These are phyloP conservation scores for Amborella trichopoda DNA, from an alignment of 164 flowering plant species.

Conservation along the genomic window DNA sequence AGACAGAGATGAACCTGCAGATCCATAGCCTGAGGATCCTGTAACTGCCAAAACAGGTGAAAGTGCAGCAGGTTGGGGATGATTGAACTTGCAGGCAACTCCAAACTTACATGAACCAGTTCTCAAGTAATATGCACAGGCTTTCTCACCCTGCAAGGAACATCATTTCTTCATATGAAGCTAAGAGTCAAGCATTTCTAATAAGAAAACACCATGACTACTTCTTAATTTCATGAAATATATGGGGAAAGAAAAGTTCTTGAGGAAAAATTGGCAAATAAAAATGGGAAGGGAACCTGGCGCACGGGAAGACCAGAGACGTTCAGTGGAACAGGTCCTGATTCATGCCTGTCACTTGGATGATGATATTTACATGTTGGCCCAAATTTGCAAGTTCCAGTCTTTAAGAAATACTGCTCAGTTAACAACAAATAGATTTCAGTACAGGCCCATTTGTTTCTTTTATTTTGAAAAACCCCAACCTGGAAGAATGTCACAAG, in stretches of 20 bases:
- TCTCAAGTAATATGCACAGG: conserved; percentile 77
- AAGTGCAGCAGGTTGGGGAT: conserved; percentile 51
- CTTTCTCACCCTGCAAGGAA: conserved; percentile 69
- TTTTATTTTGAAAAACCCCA: too few relatives aligned
- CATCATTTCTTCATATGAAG: background rate
- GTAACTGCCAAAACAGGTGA: conserved; percentile 22
- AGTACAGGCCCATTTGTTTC: too few relatives aligned
- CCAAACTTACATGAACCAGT: conserved; percentile 96
- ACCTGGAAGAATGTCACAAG: too few relatives aligned
- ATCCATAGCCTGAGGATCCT: conserved; percentile 25
- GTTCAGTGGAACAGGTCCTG: conserved; percentile 49
- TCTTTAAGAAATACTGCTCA: conserved; percentile 86
- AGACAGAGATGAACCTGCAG: conserved; percentile 21
- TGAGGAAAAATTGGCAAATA: background rate
- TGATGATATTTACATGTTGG: conserved; percentile 93
- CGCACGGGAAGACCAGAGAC: conserved; percentile 77
- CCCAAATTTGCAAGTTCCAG: conserved; percentile 91
- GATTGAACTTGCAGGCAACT: conserved; percentile 85
- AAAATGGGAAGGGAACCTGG: conserved; percentile 40
- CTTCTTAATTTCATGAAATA: background rate
- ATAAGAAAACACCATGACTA: background rate
- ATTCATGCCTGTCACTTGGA: conserved; percentile 59
- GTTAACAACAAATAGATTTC: too few relatives aligned
- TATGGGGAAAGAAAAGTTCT: background rate
- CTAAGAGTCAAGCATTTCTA: background rate